phyloP scores from a whole-genome alignment of 2,329 filamentous ascomycete genomes.

The Neurospora sp. region DNA sequence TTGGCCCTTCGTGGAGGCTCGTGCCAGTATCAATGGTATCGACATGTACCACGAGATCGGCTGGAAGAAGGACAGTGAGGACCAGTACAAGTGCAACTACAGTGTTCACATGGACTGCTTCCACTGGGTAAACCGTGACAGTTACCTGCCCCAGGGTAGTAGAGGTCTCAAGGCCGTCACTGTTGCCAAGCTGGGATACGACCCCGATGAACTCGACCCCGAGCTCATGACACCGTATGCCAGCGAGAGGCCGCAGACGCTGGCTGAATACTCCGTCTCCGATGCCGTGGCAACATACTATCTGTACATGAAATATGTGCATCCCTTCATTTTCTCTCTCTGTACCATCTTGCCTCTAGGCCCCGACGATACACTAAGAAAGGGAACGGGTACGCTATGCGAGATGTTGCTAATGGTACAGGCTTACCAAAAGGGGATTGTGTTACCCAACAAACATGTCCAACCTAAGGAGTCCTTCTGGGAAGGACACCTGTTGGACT shows the following conservation, averaged over 20 bases:
- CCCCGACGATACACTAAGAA: constrained; percentile 84
- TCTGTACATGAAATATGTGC: constrained; percentile 99
- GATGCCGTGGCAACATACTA: constrained; percentile 99
- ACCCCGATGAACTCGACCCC: constrained; percentile 93
- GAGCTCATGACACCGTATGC: constrained; percentile 95
- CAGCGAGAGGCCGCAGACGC: constrained; percentile 78
- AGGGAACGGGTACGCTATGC: constrained; percentile 96
- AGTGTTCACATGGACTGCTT: constrained; percentile 99
- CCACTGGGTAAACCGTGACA: constrained; percentile 97
- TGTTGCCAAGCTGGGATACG: constrained; percentile 94
- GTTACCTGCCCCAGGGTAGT: constrained; percentile 93
- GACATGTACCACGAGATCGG: constrained; percentile 99
- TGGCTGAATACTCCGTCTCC: constrained; percentile 97
- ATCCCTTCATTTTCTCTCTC: constrained; percentile 97
- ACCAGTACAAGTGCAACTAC: constrained; percentile 92
- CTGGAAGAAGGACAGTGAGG: constrained; percentile 89
- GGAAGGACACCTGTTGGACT: constrained; percentile 92
- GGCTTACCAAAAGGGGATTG: constrained; percentile 83
- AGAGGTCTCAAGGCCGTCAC: constrained; percentile 96
- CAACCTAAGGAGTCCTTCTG: constrained; percentile 88
- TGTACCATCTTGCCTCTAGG: constrained; percentile 93
- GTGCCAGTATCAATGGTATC: constrained; percentile 88
- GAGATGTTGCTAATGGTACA: constrained; percentile 99
- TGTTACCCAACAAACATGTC: constrained; percentile 92
- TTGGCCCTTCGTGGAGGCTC: constrained; percentile 95